Evolutionary conservation across 2,329 filamentous ascomycete species (phyloP), one percentile per base, ranked within the genome.

Genomic region (Penicillium sp.): DNA sequence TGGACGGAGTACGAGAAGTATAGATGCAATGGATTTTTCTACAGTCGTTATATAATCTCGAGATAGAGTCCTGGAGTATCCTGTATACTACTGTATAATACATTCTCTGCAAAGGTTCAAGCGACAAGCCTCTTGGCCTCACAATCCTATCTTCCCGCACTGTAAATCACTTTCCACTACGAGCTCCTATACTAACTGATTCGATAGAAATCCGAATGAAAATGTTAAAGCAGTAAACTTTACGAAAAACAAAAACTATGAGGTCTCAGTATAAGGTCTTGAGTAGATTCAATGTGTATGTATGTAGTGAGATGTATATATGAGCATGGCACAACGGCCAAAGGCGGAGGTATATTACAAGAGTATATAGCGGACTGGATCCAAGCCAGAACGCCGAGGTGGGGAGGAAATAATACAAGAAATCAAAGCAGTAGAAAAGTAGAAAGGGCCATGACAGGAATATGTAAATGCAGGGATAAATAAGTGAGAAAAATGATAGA

Each of bases 321-420:
- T 68, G 57, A 60, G 57, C 54, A 60, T 58, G 62, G 57, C 61
- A 37, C 51, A 47, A 53, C 54, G 17, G 54, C 63, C 64, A 49
- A 59, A 56, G 57, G 48, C 59, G 45, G 50, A 41, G 60, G 62
- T 73, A 73, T 71, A 73, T 72, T 74, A 74, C 71, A 73, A 68
- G 29, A 61, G 58, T 60, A 62, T 61, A 64, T 54, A 62, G 60
- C 54, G 49, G 50, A 66, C 63, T 58, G 64, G 61, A 60, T 56
- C 53, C 65, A 64, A 60, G 64, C 64, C 64, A 67, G 68, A 27
- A 51, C 6, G 9, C 63, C 61, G 49, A 60, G 42, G 12, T 33
- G 53, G 48, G 50, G 63, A 54, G 62, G 59, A 62, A 62, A 61
- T 63, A 47, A 56, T 56, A 74, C 59, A 50, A 60, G 61, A 62